These are phyloP conservation scores for Alternaria burnsii DNA, from an alignment of 2,329 filamentous ascomycete species.

Conservation along the genomic window DNA sequence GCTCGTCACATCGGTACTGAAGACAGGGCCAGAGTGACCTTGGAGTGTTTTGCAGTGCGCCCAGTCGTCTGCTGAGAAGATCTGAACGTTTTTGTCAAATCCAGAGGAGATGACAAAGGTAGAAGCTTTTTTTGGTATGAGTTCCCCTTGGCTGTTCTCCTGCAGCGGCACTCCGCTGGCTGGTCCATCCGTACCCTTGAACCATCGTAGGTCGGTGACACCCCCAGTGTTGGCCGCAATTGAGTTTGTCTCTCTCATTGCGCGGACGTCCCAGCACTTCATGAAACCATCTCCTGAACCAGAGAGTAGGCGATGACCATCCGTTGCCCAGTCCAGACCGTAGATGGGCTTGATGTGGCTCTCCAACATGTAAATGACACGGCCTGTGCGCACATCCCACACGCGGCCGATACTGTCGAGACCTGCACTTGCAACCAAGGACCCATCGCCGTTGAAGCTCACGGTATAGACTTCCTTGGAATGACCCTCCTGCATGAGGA, in stretches of 20 bases:
- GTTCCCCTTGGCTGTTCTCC: conserved; percentile 69
- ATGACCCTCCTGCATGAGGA: conserved; percentile 92
- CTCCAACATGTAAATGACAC: conserved; percentile 95
- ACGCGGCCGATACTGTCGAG: conserved; percentile 93
- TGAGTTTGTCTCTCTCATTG: conserved; percentile 81
- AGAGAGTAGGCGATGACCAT: conserved; percentile 91
- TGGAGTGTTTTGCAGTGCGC: conserved; percentile 84
- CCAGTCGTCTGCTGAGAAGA: conserved; percentile 98
- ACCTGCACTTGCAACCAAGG: conserved; percentile 88
- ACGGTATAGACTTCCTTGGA: conserved; percentile 92
- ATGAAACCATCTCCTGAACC: conserved; percentile 94
- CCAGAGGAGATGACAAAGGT: conserved; percentile 92
- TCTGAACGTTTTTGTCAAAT: conserved; percentile 93
- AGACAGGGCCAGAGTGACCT: conserved; percentile 90
- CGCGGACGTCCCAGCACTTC: conserved; percentile 97
- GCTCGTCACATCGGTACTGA: conserved; percentile 85
- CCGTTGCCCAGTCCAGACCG: conserved; percentile 88
- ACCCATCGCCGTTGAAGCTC: conserved; percentile 90
- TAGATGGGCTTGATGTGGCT: conserved; percentile 94
- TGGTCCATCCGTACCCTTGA: conserved; percentile 83
- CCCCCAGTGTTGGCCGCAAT: conserved; percentile 92
- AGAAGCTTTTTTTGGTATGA: conserved; percentile 79
- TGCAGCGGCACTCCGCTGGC: conserved; percentile 68
- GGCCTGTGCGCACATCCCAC: conserved; percentile 91
- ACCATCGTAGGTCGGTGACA: conserved; percentile 93